A percentile compares a stretch with the other conserved stretches of the same genome.
Evolutionary conservation across 2,329 filamentous ascomycete genomes (phyloP).

Genomic region (Fusarium multiceps): DNA sequence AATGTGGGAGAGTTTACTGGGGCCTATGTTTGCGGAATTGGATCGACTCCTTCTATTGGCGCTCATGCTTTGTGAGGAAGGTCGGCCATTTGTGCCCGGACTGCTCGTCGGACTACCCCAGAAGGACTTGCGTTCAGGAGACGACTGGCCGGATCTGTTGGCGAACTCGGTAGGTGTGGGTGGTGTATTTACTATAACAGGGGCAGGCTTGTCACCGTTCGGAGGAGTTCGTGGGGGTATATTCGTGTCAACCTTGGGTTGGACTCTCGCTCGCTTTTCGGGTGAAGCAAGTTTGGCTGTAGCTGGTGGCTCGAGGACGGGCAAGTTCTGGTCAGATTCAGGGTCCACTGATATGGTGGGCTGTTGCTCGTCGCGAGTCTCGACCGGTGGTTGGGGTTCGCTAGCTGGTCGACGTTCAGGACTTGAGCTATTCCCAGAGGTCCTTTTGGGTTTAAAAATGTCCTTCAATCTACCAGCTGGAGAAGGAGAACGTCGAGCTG

Average conservation of each 20-base stretch:
- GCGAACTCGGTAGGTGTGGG: conserved; percentile 69
- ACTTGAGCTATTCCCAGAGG: conserved; percentile 36
- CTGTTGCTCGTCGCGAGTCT: conserved; percentile 37
- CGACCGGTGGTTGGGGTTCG: conserved; percentile 37
- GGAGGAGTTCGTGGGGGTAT: conserved; percentile 62
- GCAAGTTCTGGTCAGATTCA: conserved; percentile 34
- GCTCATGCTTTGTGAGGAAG: conserved; percentile 75
- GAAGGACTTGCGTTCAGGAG: conserved; percentile 47
- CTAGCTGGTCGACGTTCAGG: conserved; percentile 35
- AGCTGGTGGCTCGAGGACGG: conserved; percentile 47
- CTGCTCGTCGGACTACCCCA: conserved; percentile 44
- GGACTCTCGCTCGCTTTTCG: conserved; percentile 45
- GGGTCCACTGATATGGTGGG: conserved; percentile 34
- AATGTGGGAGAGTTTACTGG: conserved; percentile 88
- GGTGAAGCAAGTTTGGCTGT: conserved; percentile 47
- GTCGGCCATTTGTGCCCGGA: conserved; percentile 64
- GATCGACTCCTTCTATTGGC: conserved; percentile 70
- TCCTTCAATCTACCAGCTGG: conserved; percentile 75
- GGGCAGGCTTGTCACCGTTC: conserved; percentile 56
- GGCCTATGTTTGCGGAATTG: conserved; percentile 67
- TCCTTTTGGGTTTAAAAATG: conserved; percentile 65
- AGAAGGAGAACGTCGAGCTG: conserved; percentile 70
- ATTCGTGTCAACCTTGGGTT: conserved; percentile 48
- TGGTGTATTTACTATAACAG: conserved; percentile 72
- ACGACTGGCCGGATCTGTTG: conserved; percentile 37